Evolutionary conservation across 2,329 filamentous ascomycete genomes (phyloP), one percentile per base, ranked within the genome.

Genomic region (Cordyceps farinosa): DNA sequence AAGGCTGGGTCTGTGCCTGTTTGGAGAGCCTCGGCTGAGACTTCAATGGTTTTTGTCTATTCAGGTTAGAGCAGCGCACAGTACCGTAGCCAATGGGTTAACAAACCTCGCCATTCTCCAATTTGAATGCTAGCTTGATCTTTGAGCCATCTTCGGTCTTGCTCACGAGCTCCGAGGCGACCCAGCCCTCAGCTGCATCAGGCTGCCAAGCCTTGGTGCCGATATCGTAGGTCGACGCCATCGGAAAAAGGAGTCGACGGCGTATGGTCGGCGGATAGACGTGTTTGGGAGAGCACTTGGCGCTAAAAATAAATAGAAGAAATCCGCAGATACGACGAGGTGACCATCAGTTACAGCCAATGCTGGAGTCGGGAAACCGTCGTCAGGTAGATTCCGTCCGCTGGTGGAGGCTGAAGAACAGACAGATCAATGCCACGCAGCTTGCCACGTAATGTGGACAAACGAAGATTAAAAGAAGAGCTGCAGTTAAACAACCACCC

Each of bases 151-250:
- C 84, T 68, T 91, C 81, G 63, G 85, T 84, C 83, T 95, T 97
- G 78, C 90, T 89, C 75, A 90, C 84, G 71, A 99, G 90, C 83
- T 98, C 93, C 53, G 95, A 97, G 75, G 93, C 90, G 77, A 99
- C 87, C 94, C 95, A 99, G 80, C 95, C 95, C 79, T 99, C 94
- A 66, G 91, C 91, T 76, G 87, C 82, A 82, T 99, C 95, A 71
- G 95, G 93, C 85, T 98, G 95, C 95, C 95, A 99, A 75, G 93
- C 95, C 86, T 92, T 88, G 73, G 94, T 98, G 75, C 94, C 95
- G 74, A 97, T 87, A 84, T 98, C 93, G 81, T 96, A 98, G 76
- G 87, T 91, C 79, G 96, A 90, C 82, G 92, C 91, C 93, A 97
- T 96, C 78, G 75, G 76, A 76, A 48, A 54, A 22, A 47, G n/a